Conservation (phyloP, 768 basidiomycete genomes). For the Holtermannia corniformis region DNA sequence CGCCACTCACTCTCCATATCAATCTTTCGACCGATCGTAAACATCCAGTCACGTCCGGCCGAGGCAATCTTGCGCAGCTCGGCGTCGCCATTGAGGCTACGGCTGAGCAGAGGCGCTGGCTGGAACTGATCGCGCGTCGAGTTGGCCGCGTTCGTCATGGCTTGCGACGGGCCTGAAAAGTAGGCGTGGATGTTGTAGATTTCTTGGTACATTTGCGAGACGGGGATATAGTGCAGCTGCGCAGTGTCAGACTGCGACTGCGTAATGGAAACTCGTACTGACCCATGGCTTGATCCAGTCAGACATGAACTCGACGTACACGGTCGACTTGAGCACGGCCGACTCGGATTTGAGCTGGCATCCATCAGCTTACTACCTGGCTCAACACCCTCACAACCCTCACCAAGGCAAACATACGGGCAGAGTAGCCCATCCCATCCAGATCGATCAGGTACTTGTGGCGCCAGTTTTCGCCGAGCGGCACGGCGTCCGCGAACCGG, state of each 20-base stretch:
- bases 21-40: slow-evolving; percentile 63
- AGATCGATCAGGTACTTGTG: slow-evolving; percentile 89
- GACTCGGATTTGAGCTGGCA: slow-evolving; percentile 60
- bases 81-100: slow-evolving; percentile 55
- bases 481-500: slow-evolving; percentile 64
- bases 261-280: not conserved
- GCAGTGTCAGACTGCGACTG: not conserved
- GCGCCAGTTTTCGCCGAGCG: slow-evolving; percentile 77
- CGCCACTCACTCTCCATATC: slow-evolving; percentile 76
- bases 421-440: slow-evolving; percentile 93
- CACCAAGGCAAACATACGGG: slow-evolving; percentile 55
- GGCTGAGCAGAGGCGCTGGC: slow-evolving; percentile 29
- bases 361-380: slow-evolving; percentile 61
- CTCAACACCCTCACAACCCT: slow-evolving; percentile 6
- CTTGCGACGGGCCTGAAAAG: slow-evolving; percentile 72
- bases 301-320: slow-evolving; percentile 80
- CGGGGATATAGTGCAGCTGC: slow-evolving; percentile 81
- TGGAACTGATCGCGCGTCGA: slow-evolving; percentile 44
- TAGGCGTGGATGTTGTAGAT: slow-evolving; percentile 89
- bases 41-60: slow-evolving; percentile 89
- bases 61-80: slow-evolving; percentile 71
- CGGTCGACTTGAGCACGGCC: slow-evolving; percentile 77
- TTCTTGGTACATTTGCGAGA: slow-evolving; percentile 76
- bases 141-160: slow-evolving; percentile 51
- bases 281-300: slow-evolving; percentile 88